A percentile compares a stretch with the other conserved stretches of the same genome.
These are phyloP conservation scores for Tieghemiomyces parasiticus DNA, from an alignment of 192 early-diverging fungal species.

Conservation along the genomic window DNA sequence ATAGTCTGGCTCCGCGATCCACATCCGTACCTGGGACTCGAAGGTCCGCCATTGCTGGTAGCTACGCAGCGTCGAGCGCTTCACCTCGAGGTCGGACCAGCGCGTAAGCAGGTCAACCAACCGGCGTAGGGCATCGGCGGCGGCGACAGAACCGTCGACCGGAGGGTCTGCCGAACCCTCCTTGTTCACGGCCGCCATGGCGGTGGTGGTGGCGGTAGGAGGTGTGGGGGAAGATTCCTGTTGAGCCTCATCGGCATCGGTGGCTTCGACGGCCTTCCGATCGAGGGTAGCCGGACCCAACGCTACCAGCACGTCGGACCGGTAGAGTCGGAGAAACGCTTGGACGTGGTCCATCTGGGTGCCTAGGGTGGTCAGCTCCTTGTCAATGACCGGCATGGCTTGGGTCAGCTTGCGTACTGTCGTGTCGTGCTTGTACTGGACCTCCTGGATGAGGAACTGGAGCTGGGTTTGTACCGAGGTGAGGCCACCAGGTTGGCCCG, in stretches of 20 bases:
- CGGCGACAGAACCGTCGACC: too few species aligned
- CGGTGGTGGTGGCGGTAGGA: neutral
- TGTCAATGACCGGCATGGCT: neutral
- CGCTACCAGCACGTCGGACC: neutral
- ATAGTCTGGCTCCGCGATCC: too few species aligned
- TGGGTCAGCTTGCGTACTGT: neutral
- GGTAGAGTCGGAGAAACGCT: neutral
- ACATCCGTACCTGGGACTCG: neutral
- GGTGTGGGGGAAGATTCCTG: neutral
- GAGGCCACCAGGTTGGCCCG: neutral
- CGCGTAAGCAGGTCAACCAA: neutral
- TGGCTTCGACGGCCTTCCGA: neutral
- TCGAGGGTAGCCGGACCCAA: neutral
- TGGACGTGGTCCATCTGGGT: neutral
- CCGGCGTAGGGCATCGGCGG: neutral
- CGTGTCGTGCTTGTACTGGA: constrained; percentile 9
- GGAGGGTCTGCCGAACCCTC: neutral
- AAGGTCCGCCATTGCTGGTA: constrained; percentile 6
- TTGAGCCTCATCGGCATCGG: neutral
- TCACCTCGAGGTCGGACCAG: neutral
- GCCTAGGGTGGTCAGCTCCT: constrained; percentile 3
- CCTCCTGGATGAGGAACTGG: constrained; percentile 12
- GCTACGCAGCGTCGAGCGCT: neutral
- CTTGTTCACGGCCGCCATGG: neutral
- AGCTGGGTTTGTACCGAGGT: constrained; percentile 3